phyloP scores from a whole-genome alignment of 1,139 yeast species.

The Suhomyces chickasaworum region DNA sequence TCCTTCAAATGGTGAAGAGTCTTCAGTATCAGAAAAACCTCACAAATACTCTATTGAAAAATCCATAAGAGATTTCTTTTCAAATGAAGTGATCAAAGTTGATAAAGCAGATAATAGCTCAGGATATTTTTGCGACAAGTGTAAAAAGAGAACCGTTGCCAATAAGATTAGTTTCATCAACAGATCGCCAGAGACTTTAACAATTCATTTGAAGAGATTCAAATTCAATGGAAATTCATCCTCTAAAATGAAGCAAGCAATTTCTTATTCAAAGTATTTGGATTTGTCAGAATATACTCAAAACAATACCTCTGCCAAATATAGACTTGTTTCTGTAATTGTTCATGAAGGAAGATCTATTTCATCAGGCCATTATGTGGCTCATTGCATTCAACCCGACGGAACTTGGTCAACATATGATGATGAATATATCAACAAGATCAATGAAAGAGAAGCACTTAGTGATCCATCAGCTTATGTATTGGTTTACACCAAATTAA shows the following conservation, averaged over 20 bases:
- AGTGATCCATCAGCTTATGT: slow-evolving; percentile 90
- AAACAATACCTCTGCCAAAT: slow-evolving; percentile 51
- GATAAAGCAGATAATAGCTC: slow-evolving; percentile 60
- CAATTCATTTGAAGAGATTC: slow-evolving; percentile 86
- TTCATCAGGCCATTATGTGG: slow-evolving; percentile 89
- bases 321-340: slow-evolving; percentile 80
- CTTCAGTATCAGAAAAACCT: slow-evolving; percentile 16
- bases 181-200: slow-evolving; percentile 83
- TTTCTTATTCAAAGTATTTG: slow-evolving; percentile 74
- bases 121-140: slow-evolving; percentile 86
- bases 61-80: slow-evolving; percentile 77
- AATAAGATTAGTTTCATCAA: slow-evolving; percentile 72
- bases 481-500: slow-evolving; percentile 74
- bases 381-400: slow-evolving; percentile 90
- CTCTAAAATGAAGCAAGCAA: slow-evolving; percentile 85
- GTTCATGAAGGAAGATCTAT: slow-evolving; percentile 94
- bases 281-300: slow-evolving; percentile 70
- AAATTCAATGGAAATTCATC: slow-evolving; percentile 78
- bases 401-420: slow-evolving; percentile 92
- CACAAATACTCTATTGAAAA: slow-evolving; percentile 64
- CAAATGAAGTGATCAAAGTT: slow-evolving; percentile 71
- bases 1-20: slow-evolving; percentile 5
- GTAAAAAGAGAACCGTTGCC: slow-evolving; percentile 77
- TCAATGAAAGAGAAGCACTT: slow-evolving; percentile 72
- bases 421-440: slow-evolving; percentile 80